phyloP scores from a whole-genome alignment of 2,329 filamentous ascomycete genomes.

The Ciborinia camelliae region DNA sequence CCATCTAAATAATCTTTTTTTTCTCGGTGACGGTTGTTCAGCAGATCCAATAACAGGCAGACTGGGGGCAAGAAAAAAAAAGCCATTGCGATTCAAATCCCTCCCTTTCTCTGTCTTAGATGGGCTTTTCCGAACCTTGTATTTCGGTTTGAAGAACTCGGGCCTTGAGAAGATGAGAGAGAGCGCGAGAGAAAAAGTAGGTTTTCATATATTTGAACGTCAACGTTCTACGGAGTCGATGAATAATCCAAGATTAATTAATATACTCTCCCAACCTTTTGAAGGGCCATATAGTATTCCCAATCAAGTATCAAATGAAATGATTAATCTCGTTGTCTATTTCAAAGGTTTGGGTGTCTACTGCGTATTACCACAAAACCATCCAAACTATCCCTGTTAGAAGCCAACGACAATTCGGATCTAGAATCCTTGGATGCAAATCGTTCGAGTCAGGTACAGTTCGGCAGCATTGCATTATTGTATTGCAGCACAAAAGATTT shows the following conservation, averaged over 20 bases:
- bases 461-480: slow-evolving; percentile 15
- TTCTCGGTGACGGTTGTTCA: not conserved
- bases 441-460: slow-evolving; percentile 17
- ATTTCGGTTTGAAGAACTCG: slow-evolving; percentile 10
- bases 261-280: not conserved
- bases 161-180: too few relatives aligned
- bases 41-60: slow-evolving; percentile 13
- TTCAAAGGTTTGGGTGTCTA: not conserved
- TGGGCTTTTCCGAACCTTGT: slow-evolving; percentile 6
- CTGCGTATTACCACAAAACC: not conserved
- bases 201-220: not conserved
- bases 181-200: not conserved
- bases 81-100: slow-evolving; percentile 1
- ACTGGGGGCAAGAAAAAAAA: not conserved
- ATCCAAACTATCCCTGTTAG: slow-evolving; percentile 10
- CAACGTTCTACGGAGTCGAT: not conserved
- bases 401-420: slow-evolving; percentile 14
- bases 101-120: slow-evolving; percentile 4
- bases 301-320: not conserved
- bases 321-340: not conserved
- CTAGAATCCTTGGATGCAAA: slow-evolving; percentile 18
- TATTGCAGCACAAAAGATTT: not conserved
- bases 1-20: not conserved
- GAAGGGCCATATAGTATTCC: not conserved
- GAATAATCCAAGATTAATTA: not conserved